Evolutionary conservation across 225 moss, liverwort and hornwort genomes (phyloP).

Genomic region (Ulota crispa): DNA sequence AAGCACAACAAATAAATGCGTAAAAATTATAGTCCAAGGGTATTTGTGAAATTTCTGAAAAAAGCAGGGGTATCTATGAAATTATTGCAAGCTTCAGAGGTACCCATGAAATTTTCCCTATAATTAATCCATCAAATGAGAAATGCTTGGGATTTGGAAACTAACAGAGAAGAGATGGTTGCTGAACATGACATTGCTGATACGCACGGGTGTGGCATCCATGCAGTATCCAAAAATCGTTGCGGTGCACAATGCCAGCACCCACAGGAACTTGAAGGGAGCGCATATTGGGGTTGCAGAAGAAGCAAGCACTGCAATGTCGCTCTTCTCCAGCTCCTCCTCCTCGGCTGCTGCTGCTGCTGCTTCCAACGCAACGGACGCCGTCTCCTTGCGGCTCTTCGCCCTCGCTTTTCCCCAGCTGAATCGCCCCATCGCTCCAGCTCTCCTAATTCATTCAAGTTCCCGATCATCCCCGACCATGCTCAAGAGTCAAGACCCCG

Average conservation of each 20-base stretch:
- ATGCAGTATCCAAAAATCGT: conserved; percentile 42
- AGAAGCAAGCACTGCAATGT: background rate
- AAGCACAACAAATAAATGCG: too few species aligned
- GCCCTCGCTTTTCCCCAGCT: conserved; percentile 48
- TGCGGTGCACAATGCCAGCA: conserved; percentile 44
- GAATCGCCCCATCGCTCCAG: conserved; percentile 46
- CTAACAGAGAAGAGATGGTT: conserved; percentile 55
- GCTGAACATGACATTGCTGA: conserved; percentile 57
- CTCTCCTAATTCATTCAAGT: background rate
- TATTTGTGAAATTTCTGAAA: too few species aligned
- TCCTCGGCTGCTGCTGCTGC: background rate
- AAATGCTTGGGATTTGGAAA: background rate
- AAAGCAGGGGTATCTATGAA: too few species aligned
- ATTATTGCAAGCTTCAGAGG: too few species aligned
- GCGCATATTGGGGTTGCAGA: background rate
- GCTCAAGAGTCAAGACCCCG: background rate
- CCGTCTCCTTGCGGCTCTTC: conserved; percentile 50
- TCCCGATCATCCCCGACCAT: background rate
- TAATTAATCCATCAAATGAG: background rate
- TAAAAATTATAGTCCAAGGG: too few species aligned
- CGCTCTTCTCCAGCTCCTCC: conserved; percentile 34
- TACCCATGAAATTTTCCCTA: too few species aligned
- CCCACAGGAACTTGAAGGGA: conserved; percentile 27
- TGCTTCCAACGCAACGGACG: background rate
- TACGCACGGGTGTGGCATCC: conserved; percentile 42